phyloP scores from a whole-genome alignment of 495 filamentous ascomycete species.

The Achaetomiella virescens region DNA sequence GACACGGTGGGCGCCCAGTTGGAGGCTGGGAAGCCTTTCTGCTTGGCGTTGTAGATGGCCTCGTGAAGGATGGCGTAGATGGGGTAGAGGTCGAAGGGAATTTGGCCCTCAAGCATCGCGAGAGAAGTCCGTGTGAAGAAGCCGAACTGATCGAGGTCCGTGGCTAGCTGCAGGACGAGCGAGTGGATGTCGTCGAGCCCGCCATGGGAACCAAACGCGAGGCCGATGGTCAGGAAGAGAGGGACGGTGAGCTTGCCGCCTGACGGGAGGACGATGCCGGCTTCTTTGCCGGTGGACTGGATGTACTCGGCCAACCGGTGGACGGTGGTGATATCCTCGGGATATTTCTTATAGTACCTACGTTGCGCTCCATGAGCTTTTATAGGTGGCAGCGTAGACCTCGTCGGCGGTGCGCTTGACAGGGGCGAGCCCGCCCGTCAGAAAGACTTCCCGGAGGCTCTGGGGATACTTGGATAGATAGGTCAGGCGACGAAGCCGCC shows the following conservation, averaged over 20 bases:
- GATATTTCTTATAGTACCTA: slow-evolving; percentile 78
- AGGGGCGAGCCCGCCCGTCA: slow-evolving; percentile 76
- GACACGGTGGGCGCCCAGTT: slow-evolving; percentile 45
- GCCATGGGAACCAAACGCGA: slow-evolving; percentile 70
- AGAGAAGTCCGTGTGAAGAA: slow-evolving; percentile 67
- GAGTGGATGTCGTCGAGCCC: slow-evolving; percentile 65
- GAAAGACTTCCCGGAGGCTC: slow-evolving; percentile 73
- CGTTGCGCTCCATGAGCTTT: slow-evolving; percentile 60
- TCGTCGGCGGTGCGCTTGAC: slow-evolving; percentile 63
- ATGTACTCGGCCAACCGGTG: slow-evolving; percentile 60
- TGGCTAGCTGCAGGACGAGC: slow-evolving; percentile 58
- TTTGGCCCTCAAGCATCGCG: slow-evolving; percentile 54
- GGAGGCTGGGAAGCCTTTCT: slow-evolving; percentile 30
- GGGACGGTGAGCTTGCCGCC: slow-evolving; percentile 63
- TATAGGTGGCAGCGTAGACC: slow-evolving; percentile 66
- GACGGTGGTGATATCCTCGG: slow-evolving; percentile 70
- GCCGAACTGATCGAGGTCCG: slow-evolving; percentile 66
- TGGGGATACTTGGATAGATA: slow-evolving; percentile 79
- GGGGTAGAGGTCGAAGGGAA: slow-evolving; percentile 64
- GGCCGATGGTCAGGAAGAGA: slow-evolving; percentile 68
- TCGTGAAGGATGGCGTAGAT: slow-evolving; percentile 88
- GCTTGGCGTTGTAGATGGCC: slow-evolving; percentile 64
- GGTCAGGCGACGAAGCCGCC: slow-evolving; percentile 78
- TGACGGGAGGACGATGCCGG: slow-evolving; percentile 51
- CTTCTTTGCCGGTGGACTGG: slow-evolving; percentile 31